Base-by-base conservation (phyloP, 2,329 filamentous ascomycete genomes). In the Drechslera avenae region DNA sequence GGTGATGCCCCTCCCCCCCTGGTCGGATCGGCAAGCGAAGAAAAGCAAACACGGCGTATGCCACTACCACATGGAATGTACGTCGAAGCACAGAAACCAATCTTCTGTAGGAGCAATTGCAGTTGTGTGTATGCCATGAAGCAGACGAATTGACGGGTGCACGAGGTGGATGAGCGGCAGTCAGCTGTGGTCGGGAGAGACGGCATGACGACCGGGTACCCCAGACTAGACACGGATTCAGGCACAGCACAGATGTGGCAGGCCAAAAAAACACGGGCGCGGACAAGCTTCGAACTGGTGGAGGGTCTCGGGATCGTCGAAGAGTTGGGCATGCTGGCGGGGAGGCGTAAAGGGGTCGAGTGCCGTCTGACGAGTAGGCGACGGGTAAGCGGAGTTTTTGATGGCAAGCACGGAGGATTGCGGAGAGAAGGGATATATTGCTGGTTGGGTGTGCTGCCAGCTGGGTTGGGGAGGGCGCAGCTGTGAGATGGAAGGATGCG, bases 151-250 rank as follows among this genome's bases (percentile, higher is more conserved):
- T 19, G 46, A 26, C 26, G 23, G 28, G 19, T 10, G 10, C 34
- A 32, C 19, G 12, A 17, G 14, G 6, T 36, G 33, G 34, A 37
- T 41, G n/a, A 14, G 30, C 42, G 43, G 16, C 44, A 40, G 32
- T 28, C 37, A 19, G 36, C 37, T 30, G 44, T 23, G 32, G 37
- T 39, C 16, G 39, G 21, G 19, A 46, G 39, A 34, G 41, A 50
- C 42, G 53, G 37, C 37, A 50, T 33, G 37, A 39, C 14, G 21
- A 33, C 50, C 41, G 37, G 54, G 56, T 54, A 57, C 56, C 56
- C 56, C 54, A 48, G 46, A 53, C 46, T 43, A 10, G 30, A 12
- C n/a, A 31, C 40, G 50, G 48, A 46, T 50, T 23, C 47, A 39
- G 49, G 49, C 36, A 47, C 46, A 23, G 21, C 21, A 23, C 21